phyloP scores from a whole-genome alignment of 2,329 filamentous ascomycete genomes.

The Xylaria sp. region DNA sequence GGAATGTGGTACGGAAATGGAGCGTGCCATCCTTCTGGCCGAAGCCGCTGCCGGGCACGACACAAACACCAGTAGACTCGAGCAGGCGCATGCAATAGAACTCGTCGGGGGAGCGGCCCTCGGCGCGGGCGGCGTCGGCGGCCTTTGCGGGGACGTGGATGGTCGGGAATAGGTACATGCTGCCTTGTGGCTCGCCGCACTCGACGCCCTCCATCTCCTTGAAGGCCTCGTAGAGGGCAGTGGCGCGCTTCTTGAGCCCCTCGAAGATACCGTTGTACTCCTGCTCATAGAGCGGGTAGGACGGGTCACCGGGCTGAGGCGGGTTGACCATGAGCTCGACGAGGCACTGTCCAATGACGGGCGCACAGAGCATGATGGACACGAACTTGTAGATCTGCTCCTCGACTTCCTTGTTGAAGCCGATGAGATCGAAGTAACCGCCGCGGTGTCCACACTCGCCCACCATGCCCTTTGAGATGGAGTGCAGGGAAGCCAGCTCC shows the following conservation, averaged over 20 bases:
- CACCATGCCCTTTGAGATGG: conserved; percentile 97
- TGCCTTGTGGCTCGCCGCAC: conserved; percentile 88
- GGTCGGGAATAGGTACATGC: conserved; percentile 99
- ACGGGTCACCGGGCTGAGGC: conserved; percentile 82
- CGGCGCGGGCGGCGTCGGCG: conserved; percentile 76
- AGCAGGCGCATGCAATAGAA: conserved; percentile 93
- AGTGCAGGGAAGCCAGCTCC: conserved; percentile 92
- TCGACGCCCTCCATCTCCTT: conserved; percentile 94
- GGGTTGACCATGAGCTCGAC: conserved; percentile 99
- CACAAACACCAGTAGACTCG: conserved; percentile 93
- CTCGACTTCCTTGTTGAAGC: conserved; percentile 85
- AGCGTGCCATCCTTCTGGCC: conserved; percentile 91
- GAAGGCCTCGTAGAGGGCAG: conserved; percentile 89
- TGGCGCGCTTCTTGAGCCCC: conserved; percentile 81
- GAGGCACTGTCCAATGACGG: conserved; percentile 94
- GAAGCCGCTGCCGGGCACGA: conserved; percentile 92
- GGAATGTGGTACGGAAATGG: conserved; percentile 96
- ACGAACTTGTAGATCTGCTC: conserved; percentile 99
- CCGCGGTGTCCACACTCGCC: conserved; percentile 98
- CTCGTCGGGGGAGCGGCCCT: conserved; percentile 83
- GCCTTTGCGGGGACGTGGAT: conserved; percentile 84
- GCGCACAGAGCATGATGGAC: conserved; percentile 94
- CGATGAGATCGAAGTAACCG: conserved; percentile 95
- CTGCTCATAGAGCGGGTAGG: conserved; percentile 81
- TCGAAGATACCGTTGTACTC: conserved; percentile 87